Evolutionary conservation across 495 filamentous ascomycete species (phyloP), one percentile per base, ranked within the genome.

Genomic region (Tuber brumale): DNA sequence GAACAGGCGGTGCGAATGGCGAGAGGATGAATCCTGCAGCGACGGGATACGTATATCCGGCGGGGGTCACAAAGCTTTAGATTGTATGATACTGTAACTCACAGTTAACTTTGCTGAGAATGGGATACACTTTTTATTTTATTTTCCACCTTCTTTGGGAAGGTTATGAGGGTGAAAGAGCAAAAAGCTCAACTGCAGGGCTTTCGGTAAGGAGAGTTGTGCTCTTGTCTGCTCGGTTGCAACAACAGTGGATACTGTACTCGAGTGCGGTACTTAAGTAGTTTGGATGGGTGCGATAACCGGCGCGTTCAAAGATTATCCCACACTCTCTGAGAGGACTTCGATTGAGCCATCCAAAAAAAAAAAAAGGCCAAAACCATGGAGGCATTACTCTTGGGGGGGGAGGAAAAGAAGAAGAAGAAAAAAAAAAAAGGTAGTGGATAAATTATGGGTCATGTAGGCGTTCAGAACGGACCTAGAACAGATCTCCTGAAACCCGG

Each of bases 11-110:
- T 4, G 57, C 31, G 57, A 19, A 2, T 35, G 82, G 80, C 1
- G 75, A 79, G 6, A 76, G 83, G 21, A 75, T 75, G 1, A 87
- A 78, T 74, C 88, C 88, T 9, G 86, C 88, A 5, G 87, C 86
- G 31, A 82, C 85, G 48, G 88, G 89, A n/a, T 90, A 89, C 80
- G 84, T 85, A 42, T 88, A 86, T 35, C 16, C 27, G 14, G 57
- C 2, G 27, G 57, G 57, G 5, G 57, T 35, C 14, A 66, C 57
- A 5, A 66, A 66, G 57, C 57, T 66, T 35, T 66, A 66, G 27
- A 27, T 27, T 66, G 3, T 2, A 35, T n/a, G n/a, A n/a, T n/a
- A n/a, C 4, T 16, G 2, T 39, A 39, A 39, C 37, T 39, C 12
- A 12, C 27, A 16, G 14, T 3, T 12, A 16, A 21, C 1, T n/a